Evolutionary conservation across 495 filamentous ascomycete genomes (phyloP), one percentile per base, ranked within the genome.

Genomic region (Penicillium coffeae): DNA sequence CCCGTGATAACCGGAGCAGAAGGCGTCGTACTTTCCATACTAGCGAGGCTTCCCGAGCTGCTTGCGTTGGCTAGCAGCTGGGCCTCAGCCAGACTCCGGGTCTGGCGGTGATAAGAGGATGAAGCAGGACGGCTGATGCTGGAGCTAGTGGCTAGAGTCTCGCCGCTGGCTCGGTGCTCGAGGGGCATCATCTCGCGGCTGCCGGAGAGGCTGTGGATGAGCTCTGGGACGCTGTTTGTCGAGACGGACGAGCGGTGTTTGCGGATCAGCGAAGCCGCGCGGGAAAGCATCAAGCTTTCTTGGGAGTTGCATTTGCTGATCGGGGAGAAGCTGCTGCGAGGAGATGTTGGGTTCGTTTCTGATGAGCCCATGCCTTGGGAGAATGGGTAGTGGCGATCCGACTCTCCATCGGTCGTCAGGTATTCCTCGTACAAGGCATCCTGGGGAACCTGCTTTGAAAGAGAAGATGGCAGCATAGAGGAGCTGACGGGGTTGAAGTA

Each of bases 221-320:
- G 65, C 32, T 84, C 81, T 0, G 80, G 79, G 3, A 82, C 64
- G 47, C 78, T 80, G 22, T 64, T 69, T n/a, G 75, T 68, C 0
- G 81, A 84, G 19, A 75, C 71, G 0, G 75, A 74, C 8, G 78
- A 82, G 50, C 77, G 78, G 52, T 74, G 75, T 45, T 76, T 76
- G 25, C 76, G 76, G 15, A 71, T 68, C 42, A 77, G 70, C 7
- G 75, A 76, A 21, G 72, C 64, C 9, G 67, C 64, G 43, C 75
- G 63, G 12, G 73, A 78, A 46, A 75, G 55, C 37, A 78, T 72
- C 30, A 80, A 64, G 56, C 77, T 81, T 51, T 81, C 79, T 42
- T 80, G 73, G 21, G 78, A 81, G 55, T 75, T 78, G 51, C 72
- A 76, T 44, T 80, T 81, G 70, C 78, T 82, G 38, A 79, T 76